A percentile compares a stretch with the other conserved stretches of the same genome.
phyloP scores from a whole-genome alignment of 306 rosid genomes.

The Rosa multiflora region DNA sequence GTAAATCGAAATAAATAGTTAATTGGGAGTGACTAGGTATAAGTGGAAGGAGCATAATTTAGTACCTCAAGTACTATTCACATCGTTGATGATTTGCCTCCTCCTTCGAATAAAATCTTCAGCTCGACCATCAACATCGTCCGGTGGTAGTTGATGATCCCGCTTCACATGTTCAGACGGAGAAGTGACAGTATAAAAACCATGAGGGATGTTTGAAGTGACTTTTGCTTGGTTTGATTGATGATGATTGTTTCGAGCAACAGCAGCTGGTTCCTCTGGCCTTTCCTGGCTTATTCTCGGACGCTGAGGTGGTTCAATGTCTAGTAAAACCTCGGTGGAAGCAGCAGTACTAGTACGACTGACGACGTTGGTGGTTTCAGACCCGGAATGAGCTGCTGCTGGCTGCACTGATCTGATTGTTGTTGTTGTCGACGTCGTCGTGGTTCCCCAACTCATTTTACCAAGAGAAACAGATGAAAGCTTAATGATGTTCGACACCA shows the following conservation, averaged over 20 bases:
- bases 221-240: not conserved
- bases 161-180: conserved; percentile 9
- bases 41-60: not conserved
- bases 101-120: conserved; percentile 17
- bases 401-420: not conserved
- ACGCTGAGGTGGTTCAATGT: not conserved
- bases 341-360: not conserved
- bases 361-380: not conserved
- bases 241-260: not conserved
- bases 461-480: conserved; percentile 55
- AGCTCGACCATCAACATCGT: conserved; percentile 24
- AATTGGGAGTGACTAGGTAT: not conserved
- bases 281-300: conserved; percentile 19
- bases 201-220: not conserved
- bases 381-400: not conserved
- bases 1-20: not conserved
- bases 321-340: not conserved
- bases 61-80: not conserved
- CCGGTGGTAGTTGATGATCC: not conserved
- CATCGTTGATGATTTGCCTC: conserved; percentile 11
- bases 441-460: conserved; percentile 24
- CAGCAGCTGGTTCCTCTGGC: not conserved
- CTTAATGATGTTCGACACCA: conserved; percentile 62
- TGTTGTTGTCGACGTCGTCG: not conserved
- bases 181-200: not conserved